Conservation (phyloP, 768 basidiomycete species). For the Mycena belliarum region DNA sequence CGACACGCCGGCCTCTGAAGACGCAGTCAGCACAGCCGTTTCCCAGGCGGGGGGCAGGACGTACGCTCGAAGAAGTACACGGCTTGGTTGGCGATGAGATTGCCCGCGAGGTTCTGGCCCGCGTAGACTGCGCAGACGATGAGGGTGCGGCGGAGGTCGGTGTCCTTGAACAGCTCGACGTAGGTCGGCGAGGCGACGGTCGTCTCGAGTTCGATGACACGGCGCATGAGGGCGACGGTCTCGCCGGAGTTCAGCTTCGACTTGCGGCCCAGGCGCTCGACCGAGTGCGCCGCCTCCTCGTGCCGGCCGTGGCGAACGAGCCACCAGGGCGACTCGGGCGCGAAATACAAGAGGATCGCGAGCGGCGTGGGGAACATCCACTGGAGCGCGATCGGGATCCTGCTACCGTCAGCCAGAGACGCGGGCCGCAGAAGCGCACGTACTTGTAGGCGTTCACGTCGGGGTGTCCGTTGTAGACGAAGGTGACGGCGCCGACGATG, state of each 20-base stretch:
- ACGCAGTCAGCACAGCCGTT: neutral
- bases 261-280: constrained; percentile 18
- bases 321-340: constrained; percentile 23
- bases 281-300: constrained; percentile 10
- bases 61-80: constrained; percentile 22
- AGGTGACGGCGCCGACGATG: constrained; percentile 23
- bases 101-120: constrained; percentile 21
- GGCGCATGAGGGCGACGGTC: constrained; percentile 22
- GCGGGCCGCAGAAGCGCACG: neutral
- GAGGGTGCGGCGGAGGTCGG: constrained; percentile 22
- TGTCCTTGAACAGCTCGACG: constrained; percentile 17
- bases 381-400: constrained; percentile 21
- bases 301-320: constrained; percentile 16
- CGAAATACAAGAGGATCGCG: constrained; percentile 17
- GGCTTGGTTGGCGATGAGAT: constrained; percentile 23
- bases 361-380: constrained; percentile 23
- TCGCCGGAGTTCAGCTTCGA: constrained; percentile 14
- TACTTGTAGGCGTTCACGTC: constrained; percentile 17
- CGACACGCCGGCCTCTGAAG: constrained; percentile 20
- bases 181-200: constrained; percentile 6
- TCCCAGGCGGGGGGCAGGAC: neutral
- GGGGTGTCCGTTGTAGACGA: constrained; percentile 13
- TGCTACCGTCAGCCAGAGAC: constrained; percentile 8
- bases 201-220: constrained; percentile 20
- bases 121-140: constrained; percentile 22